Base-by-base conservation (phyloP, 2,329 filamentous ascomycete genomes). In the Didymella exigua region DNA sequence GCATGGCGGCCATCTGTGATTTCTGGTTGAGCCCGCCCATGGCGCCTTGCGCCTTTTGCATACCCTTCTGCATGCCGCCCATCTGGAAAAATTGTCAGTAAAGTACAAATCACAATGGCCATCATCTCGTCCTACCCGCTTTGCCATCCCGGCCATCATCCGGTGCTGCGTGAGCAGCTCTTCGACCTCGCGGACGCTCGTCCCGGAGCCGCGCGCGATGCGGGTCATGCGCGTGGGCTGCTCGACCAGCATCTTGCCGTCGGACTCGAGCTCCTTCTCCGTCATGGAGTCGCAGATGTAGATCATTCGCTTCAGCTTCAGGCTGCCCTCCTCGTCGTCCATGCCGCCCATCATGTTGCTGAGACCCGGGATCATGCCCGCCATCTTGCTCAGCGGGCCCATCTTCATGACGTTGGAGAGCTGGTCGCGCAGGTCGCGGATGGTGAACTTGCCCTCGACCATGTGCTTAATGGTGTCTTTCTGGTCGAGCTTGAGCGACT, bases 381-480 rank as follows among this genome's bases (percentile, higher is more conserved):
- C 96, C 86, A 99, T 96, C 75, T 99, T 98, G 16, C 90, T 96
- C 1, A 99, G 79, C 0, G 95, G 95, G 0, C 95, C 95, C 95
- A 99, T 98, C 80, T 99, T 99, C 92, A 98, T 97, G 71, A 99
- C 97, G 70, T 98, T 98, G 54, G 89, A 89, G 11, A 99, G 86
- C 73, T 99, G 96, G 73, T 99, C 95, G 18, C 95, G 87, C 63
- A 99, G 83, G 74, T 99, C 95, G 50, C 95, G 89, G 29, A 99
- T 85, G 0, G 95, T 96, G 76, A 98, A 99, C 60, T 97, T 93
- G 51, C 95, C 95, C 70, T 97, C 93, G 6, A 91, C 89, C 63
- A 99, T 96, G 79, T 99, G 93, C 81, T 99, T 99, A 83, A 99
- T 97, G 3, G 95, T 98, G 69, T 98, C 93, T 77, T 99, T 98